Evolutionary conservation across 108 stramenopile genomes (phyloP).

Genomic region (Cylindrotheca fusiformis): DNA sequence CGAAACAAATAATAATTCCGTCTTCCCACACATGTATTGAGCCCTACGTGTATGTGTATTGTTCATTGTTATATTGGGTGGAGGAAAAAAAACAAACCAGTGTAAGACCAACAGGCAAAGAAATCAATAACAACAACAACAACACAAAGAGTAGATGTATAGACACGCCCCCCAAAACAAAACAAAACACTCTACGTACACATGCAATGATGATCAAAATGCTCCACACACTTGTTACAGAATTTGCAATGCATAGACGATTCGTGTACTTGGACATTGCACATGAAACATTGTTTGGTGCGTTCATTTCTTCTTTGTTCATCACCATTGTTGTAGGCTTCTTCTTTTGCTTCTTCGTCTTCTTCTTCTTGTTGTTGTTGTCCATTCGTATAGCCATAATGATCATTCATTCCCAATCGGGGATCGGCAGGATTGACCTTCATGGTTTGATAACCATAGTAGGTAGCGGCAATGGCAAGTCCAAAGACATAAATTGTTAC

Average conservation of each 20-base stretch:
- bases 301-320: not conserved
- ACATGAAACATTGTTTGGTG: conserved; percentile 89
- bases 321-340: conserved; percentile 11
- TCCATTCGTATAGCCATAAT: conserved; percentile 9
- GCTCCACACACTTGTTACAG: conserved; percentile 91
- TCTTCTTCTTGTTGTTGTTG: too few relatives aligned
- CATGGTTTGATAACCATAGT: conserved; percentile 58
- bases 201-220: conserved; percentile 96
- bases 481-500: conserved; percentile 44
- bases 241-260: conserved; percentile 93
- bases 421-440: conserved; percentile 45
- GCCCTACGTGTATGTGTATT: too few relatives aligned
- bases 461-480: conserved; percentile 32
- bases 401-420: conserved; percentile 26
- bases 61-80: too few relatives aligned
- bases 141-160: too few relatives aligned
- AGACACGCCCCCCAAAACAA: too few relatives aligned
- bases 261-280: conserved; percentile 59
- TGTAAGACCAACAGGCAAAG: too few relatives aligned
- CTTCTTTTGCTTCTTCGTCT: not conserved
- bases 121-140: conserved; percentile 1
- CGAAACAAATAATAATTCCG: conserved; percentile 82
- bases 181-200: conserved; percentile 45
- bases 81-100: too few relatives aligned
- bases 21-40: conserved; percentile 87